phyloP scores from a whole-genome alignment of 495 filamentous ascomycete species.

The Physcia stellaris region DNA sequence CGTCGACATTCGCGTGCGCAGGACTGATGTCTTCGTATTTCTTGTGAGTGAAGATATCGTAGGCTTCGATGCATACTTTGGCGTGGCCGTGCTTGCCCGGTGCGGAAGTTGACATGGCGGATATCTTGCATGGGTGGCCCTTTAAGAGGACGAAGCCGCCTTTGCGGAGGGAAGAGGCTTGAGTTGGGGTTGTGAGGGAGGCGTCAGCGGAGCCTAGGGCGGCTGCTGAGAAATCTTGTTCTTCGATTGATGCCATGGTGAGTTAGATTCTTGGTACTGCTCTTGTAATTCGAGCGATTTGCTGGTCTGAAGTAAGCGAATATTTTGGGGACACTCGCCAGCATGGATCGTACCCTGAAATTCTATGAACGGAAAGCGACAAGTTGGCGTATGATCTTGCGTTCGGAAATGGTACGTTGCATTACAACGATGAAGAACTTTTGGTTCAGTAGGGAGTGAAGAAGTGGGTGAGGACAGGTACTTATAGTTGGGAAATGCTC shows the following conservation, averaged over 20 bases:
- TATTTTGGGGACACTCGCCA: neutral
- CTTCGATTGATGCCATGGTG: neutral
- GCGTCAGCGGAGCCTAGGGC: neutral
- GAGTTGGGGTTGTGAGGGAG: slow-evolving; percentile 1
- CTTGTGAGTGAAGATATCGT: neutral
- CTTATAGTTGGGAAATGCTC: too few relatives aligned
- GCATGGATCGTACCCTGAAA: neutral
- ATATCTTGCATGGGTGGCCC: neutral
- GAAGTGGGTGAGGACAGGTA: too few relatives aligned
- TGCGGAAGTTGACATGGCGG: slow-evolving; percentile 14
- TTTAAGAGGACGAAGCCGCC: neutral
- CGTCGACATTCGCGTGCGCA: neutral
- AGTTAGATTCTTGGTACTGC: neutral
- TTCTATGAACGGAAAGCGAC: slow-evolving; percentile 1
- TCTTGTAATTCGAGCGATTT: neutral
- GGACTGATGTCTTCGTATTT: neutral
- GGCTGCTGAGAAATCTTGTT: slow-evolving; percentile 1
- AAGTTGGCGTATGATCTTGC: neutral
- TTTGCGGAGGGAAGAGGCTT: neutral
- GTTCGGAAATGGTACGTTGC: neutral
- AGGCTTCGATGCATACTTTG: slow-evolving; percentile 2
- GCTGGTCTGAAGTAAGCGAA: neutral
- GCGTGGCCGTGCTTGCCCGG: slow-evolving; percentile 1
- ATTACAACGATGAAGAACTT: too few relatives aligned
- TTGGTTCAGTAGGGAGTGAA: too few relatives aligned